These are phyloP conservation scores for Apiotrichum siamense DNA, from an alignment of 1,284 basidiomycete genomes.

Conservation along the genomic window DNA sequence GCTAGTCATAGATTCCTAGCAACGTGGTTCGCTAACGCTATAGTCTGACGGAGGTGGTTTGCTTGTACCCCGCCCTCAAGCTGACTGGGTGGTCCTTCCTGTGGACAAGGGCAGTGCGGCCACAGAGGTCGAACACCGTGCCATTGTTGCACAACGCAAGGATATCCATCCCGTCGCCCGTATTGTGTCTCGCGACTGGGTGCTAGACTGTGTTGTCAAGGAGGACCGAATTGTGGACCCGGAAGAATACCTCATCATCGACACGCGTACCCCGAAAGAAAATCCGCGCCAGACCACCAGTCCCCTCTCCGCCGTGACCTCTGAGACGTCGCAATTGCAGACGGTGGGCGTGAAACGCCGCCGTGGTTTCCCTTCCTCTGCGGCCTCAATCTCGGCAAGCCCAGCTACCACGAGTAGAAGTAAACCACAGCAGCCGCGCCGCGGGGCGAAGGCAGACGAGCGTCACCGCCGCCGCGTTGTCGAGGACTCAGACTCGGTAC, in stretches of 20 bases:
- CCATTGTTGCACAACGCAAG: background rate
- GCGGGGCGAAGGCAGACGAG: too few species aligned
- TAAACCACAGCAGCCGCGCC: background rate
- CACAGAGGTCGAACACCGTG: background rate
- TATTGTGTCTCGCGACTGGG: conserved; percentile 3
- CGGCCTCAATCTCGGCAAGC: background rate
- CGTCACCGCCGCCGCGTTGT: too few species aligned
- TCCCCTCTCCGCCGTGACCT: too few species aligned
- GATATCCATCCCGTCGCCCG: background rate
- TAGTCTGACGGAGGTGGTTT: background rate
- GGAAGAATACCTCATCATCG: background rate
- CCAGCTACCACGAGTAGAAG: background rate
- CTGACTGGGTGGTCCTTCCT: background rate
- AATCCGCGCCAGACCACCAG: too few species aligned
- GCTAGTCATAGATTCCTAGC: too few species aligned
- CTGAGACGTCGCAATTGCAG: too few species aligned
- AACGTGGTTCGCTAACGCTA: too few species aligned
- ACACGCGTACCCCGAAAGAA: too few species aligned
- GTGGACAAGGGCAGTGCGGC: background rate
- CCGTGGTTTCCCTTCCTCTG: background rate
- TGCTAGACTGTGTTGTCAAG: background rate
- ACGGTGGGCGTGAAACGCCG: background rate
- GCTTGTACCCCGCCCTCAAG: background rate
- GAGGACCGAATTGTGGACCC: background rate
- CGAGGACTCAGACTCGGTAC: too few species aligned